These are phyloP conservation scores for Breynia disticha DNA, from an alignment of 441 rosid species.

Conservation along the genomic window DNA sequence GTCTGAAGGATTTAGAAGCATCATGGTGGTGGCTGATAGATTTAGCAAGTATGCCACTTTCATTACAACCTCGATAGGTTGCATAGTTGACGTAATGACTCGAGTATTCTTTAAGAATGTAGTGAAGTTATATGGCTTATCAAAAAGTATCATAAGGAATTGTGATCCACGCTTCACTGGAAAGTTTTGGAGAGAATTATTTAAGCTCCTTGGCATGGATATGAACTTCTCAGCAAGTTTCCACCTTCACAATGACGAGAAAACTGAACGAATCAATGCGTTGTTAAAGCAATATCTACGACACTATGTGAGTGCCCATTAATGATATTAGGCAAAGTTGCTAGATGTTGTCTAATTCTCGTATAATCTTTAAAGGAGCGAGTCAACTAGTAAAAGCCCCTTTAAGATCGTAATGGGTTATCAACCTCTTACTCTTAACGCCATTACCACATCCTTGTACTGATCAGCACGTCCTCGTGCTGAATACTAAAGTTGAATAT, in stretches of 20 bases:
- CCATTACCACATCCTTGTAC: too few species aligned
- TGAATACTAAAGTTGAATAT: too few species aligned
- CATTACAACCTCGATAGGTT: neutral
- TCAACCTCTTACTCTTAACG: neutral
- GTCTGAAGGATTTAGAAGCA: neutral
- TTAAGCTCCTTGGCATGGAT: neutral
- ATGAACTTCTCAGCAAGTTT: neutral
- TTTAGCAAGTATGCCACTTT: conserved; percentile 4
- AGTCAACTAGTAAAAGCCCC: neutral
- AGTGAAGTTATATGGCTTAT: conserved; percentile 1
- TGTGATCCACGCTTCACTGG: neutral
- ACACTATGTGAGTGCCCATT: conserved; percentile 1
- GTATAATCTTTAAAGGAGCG: conserved; percentile 2
- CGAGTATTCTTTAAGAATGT: neutral
- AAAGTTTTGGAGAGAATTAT: neutral
- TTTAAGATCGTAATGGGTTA: conserved; percentile 8
- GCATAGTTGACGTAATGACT: neutral
- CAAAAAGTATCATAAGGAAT: neutral
- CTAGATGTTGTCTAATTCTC: conserved; percentile 8
- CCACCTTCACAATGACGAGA: neutral
- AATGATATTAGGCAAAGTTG: conserved; percentile 8
- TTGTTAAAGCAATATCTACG: neutral
- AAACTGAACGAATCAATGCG: neutral
- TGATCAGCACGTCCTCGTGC: too few species aligned
- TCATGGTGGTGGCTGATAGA: neutral